Conservation (phyloP, 176 grass and related monocot species). For the Cocos nucifera region DNA sequence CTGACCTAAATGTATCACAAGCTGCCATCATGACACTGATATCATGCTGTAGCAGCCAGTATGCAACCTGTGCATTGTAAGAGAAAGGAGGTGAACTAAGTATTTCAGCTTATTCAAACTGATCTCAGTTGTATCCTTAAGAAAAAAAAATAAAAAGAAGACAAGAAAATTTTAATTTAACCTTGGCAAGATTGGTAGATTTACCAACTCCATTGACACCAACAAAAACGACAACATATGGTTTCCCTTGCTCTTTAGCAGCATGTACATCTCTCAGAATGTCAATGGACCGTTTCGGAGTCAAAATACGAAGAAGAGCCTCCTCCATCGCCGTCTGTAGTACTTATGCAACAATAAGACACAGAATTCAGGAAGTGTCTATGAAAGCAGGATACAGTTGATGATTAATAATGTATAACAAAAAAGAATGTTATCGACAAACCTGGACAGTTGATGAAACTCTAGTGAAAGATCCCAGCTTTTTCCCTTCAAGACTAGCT, state of each 20-base stretch:
- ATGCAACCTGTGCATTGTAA: slow-evolving; percentile 50
- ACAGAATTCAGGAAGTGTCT: not conserved
- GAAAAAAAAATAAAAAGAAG: not conserved
- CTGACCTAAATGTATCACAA: slow-evolving; percentile 88
- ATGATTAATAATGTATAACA: not conserved
- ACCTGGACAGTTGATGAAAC: slow-evolving; percentile 95
- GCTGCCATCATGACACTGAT: slow-evolving; percentile 82
- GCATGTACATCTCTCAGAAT: slow-evolving; percentile 87
- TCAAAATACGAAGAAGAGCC: slow-evolving; percentile 76
- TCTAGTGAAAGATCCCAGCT: slow-evolving; percentile 89
- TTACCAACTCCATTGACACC: slow-evolving; percentile 97
- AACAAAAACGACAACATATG: slow-evolving; percentile 92
- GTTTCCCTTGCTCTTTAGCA: slow-evolving; percentile 88
- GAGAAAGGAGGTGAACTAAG: too few relatives aligned
- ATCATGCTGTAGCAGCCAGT: slow-evolving; percentile 94
- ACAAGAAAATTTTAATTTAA: not conserved
- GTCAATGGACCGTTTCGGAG: slow-evolving; percentile 83
- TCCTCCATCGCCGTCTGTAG: slow-evolving; percentile 91
- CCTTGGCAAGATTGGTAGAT: slow-evolving; percentile 56
- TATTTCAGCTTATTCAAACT: too few relatives aligned
- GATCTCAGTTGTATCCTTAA: not conserved
- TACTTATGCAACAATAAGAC: slow-evolving; percentile 9
- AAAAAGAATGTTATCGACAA: not conserved
- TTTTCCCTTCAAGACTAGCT: slow-evolving; percentile 87
- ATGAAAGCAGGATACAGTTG: not conserved